Evolutionary conservation across 257 asterid species (phyloP).

Genomic region (Galeopsis tetrahit): DNA sequence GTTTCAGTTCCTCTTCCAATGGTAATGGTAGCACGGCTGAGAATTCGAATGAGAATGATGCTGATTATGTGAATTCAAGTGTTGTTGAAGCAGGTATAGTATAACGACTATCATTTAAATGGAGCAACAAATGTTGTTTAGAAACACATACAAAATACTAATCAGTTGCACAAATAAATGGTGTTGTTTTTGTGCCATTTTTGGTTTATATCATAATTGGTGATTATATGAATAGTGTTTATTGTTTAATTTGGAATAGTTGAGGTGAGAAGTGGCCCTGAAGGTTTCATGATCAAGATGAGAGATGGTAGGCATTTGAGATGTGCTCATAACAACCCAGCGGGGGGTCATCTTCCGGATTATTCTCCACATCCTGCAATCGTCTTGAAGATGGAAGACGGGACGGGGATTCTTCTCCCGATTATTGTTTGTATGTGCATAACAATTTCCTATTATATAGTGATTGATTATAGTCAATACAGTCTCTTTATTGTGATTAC

Average conservation of each 20-base stretch:
- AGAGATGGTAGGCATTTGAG: slow-evolving; percentile 85
- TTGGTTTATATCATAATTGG: background rate
- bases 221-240: background rate
- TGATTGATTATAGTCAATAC: background rate
- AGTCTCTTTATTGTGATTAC: slow-evolving; percentile 1
- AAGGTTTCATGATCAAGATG: slow-evolving; percentile 97
- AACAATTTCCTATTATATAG: slow-evolving; percentile 21
- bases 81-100: slow-evolving; percentile 89
- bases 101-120: no score
- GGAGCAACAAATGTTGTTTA: no score
- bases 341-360: slow-evolving; percentile 75
- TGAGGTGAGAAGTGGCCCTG: slow-evolving; percentile 94
- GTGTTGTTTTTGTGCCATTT: background rate
- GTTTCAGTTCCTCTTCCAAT: slow-evolving; percentile 85
- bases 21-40: slow-evolving; percentile 91
- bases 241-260: slow-evolving; percentile 46
- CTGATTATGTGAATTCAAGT: slow-evolving; percentile 85
- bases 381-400: slow-evolving; percentile 96
- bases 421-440: slow-evolving; percentile 80
- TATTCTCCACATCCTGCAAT: slow-evolving; percentile 97
- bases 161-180: no score
- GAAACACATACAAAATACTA: no score
- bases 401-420: slow-evolving; percentile 90
- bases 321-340: slow-evolving; percentile 86
- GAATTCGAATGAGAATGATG: slow-evolving; percentile 69